A percentile compares a stretch with the other conserved stretches of the same genome.
These are phyloP conservation scores for Acmispon strigosus DNA, from an alignment of 306 rosid species.

Conservation along the genomic window DNA sequence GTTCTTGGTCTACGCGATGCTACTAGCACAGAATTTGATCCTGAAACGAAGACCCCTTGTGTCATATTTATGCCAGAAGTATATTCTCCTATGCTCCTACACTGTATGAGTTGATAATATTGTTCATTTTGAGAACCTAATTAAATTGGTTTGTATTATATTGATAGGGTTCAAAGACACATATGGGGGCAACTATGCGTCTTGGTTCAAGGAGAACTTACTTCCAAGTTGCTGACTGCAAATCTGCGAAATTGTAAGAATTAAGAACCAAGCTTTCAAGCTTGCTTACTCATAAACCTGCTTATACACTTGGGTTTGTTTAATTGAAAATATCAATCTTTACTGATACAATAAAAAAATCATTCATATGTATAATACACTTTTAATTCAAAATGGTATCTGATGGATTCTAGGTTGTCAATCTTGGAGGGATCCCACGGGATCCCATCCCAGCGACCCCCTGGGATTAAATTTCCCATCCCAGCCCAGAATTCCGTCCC, in stretches of 20 bases:
- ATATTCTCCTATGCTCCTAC: not conserved
- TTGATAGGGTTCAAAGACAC: slow-evolving; percentile 85
- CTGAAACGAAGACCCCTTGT: slow-evolving; percentile 68
- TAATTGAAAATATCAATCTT: not conserved
- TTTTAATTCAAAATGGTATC: not conserved
- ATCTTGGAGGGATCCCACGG: too few species aligned
- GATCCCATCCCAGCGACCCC: too few species aligned
- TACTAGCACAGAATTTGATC: slow-evolving; percentile 76
- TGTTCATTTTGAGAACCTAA: not conserved
- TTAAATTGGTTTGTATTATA: slow-evolving; percentile 10
- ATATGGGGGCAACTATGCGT: slow-evolving; percentile 99
- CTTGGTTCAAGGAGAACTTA: slow-evolving; percentile 88
- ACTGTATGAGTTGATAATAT: not conserved
- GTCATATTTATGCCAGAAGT: slow-evolving; percentile 98
- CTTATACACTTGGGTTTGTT: not conserved
- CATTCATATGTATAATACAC: not conserved
- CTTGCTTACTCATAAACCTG: slow-evolving; percentile 7
- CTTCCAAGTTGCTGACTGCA: slow-evolving; percentile 61
- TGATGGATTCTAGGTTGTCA: not conserved
- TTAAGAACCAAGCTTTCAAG: slow-evolving; percentile 15
- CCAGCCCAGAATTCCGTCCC: too few species aligned
- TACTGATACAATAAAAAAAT: not conserved
- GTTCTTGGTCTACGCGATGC: slow-evolving; percentile 76
- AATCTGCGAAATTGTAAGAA: slow-evolving; percentile 85
- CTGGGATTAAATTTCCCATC: too few species aligned